Conservation (phyloP, 345 rosid species). For the Populus simonii region DNA sequence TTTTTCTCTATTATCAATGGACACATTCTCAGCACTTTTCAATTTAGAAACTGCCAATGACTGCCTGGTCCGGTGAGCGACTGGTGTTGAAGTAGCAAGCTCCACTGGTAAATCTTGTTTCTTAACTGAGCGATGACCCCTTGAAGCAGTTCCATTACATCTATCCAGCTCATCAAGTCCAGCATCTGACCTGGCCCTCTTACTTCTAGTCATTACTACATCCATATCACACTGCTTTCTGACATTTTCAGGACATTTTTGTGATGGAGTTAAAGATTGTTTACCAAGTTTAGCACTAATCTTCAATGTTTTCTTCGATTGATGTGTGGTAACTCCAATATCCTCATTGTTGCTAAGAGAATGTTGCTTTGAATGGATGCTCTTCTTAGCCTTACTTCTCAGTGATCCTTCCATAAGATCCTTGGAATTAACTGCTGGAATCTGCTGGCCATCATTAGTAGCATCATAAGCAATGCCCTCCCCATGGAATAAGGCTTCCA, state of each 20-base stretch:
- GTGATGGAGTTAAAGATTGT: constrained; percentile 20
- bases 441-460: constrained; percentile 11
- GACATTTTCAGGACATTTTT: constrained; percentile 22
- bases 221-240: constrained; percentile 28
- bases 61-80: constrained; percentile 45
- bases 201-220: constrained; percentile 28
- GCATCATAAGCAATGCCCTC: constrained; percentile 24
- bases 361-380: constrained; percentile 9
- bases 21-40: constrained; percentile 20
- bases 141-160: constrained; percentile 8
- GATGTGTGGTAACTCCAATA: constrained; percentile 36
- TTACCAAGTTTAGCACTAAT: constrained; percentile 20
- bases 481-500: constrained; percentile 64
- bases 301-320: constrained; percentile 40
- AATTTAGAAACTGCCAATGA: constrained; percentile 24
- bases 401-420: constrained; percentile 20
- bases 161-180: constrained; percentile 18
- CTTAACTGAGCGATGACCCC: constrained; percentile 20
- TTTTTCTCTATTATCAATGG: constrained; percentile 11
- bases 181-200: constrained; percentile 37
- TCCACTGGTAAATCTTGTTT: constrained; percentile 16
- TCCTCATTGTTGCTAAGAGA: constrained; percentile 21
- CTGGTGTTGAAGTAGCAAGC: constrained; percentile 17
- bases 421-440: constrained; percentile 13
- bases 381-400: constrained; percentile 29